Conservation (phyloP, 2,329 filamentous ascomycete species). For the Emericellopsis atlantica region DNA sequence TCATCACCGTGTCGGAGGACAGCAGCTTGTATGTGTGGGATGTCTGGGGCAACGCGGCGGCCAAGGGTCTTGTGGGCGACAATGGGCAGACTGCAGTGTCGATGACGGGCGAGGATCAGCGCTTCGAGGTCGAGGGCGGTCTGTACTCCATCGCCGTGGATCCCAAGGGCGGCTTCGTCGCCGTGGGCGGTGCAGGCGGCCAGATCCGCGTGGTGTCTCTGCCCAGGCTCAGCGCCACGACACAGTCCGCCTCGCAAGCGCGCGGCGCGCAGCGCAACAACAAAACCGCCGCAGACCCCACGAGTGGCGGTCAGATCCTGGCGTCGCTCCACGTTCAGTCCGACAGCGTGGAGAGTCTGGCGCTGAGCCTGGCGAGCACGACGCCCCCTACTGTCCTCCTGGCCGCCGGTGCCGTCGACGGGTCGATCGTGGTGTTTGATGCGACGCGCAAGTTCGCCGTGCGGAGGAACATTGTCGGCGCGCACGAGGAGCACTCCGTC, state of each 20-base stretch:
- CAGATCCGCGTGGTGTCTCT: constrained; percentile 76
- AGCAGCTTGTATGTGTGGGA: constrained; percentile 86
- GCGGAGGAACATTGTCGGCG: constrained; percentile 67
- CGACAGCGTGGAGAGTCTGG: constrained; percentile 64
- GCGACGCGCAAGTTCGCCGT: constrained; percentile 75
- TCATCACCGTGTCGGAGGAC: constrained; percentile 85
- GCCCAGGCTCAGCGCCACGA: constrained; percentile 41
- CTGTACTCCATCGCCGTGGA: constrained; percentile 80
- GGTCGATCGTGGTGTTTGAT: constrained; percentile 77
- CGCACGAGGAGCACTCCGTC: constrained; percentile 79
- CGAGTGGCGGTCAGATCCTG: constrained; percentile 49
- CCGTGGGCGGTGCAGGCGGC: constrained; percentile 79
- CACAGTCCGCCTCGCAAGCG: constrained; percentile 9
- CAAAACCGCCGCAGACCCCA: constrained; percentile 20
- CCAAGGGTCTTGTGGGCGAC: constrained; percentile 32
- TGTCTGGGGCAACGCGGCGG: constrained; percentile 68
- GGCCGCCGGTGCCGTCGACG: constrained; percentile 57
- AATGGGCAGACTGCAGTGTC: constrained; percentile 58
- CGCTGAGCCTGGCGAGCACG: constrained; percentile 33
- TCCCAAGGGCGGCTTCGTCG: constrained; percentile 66
- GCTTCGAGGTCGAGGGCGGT: constrained; percentile 79
- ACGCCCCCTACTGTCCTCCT: constrained; percentile 40
- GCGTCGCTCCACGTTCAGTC: constrained; percentile 71
- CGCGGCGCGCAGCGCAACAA: constrained; percentile 11
- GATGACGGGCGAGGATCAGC: constrained; percentile 70